Base-by-base conservation (phyloP, 257 asterid genomes). In the Datura wrightii region DNA sequence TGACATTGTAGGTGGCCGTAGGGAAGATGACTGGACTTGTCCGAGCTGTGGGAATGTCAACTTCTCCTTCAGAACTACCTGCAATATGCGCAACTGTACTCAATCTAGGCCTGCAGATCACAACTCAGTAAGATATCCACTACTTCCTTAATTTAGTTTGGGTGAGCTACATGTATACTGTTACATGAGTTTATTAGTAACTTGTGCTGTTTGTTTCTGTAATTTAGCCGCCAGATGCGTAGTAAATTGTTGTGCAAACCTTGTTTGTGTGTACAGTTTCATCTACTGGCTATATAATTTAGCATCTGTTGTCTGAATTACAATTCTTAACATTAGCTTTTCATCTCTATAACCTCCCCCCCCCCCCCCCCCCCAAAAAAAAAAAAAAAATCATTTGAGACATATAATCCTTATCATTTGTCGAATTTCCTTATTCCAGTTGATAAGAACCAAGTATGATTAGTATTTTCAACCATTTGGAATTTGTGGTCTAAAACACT, bases 21-120 rank as follows among this genome's bases (percentile, higher is more conserved):
- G 98, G 88, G 98, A 94, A 91, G 98, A 94, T 92, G 98, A 94
- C 83, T 94, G 97, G 98, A 94, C 97, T 50, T 94, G 98, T 82
- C 94, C 97, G 14, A 94, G 97, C 88, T 94, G 97, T 88, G 97
- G 97, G 55, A 93, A 93, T 67, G 98, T 93, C 79, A 94, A 94
- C 91, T 94, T 92, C 89, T 94, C 98, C 55, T 94, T 94, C 87
- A 90, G 97, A 90, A 94, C 98, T 58, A 94, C 97, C 52, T 94
- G 98, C 88, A 94, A 94, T 82, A 94, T 92, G 97, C 97, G 93
- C 37, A 94, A 94, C 89, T 94, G 98, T 87, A 93, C 96, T 83
- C 98, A 94, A 90, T 89, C 98, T 74, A 90, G 98, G 89, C 98
- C 98, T 72, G 96, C 96, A 39, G 98, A 93, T 90, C 97, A 94